Conservation (phyloP, 257 asterid genomes). For the Nicotiana obtusifolia region DNA sequence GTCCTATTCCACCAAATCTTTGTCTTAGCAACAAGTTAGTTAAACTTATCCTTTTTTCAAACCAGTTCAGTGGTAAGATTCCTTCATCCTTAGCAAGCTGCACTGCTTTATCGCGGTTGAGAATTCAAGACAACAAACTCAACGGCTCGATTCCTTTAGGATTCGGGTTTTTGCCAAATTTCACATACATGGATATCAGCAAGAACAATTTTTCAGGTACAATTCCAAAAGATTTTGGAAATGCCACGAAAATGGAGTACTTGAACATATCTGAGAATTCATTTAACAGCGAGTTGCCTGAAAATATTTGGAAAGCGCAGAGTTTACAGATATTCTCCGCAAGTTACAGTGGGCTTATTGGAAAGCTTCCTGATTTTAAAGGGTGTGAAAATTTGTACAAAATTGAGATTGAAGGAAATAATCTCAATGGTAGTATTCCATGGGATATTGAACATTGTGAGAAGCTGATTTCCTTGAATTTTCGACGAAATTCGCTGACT, state of each 20-base stretch:
- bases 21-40: conserved; percentile 49
- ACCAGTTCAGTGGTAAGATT: conserved; percentile 53
- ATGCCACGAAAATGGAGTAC: conserved; percentile 45
- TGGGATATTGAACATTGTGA: conserved; percentile 82
- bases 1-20: conserved; percentile 68
- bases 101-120: conserved; percentile 42
- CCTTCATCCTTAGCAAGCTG: conserved; percentile 66
- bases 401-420: conserved; percentile 65
- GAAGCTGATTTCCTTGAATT: conserved; percentile 52
- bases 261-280: conserved; percentile 56
- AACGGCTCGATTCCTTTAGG: conserved; percentile 78
- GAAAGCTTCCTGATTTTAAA: conserved; percentile 62
- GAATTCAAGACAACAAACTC: conserved; percentile 63
- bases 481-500: conserved; percentile 50
- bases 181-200: conserved; percentile 69
- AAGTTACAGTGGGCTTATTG: conserved; percentile 34
- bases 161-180: conserved; percentile 60
- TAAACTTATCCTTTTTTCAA: conserved; percentile 64
- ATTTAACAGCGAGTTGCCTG: conserved; percentile 46
- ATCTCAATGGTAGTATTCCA: conserved; percentile 66
- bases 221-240: conserved; percentile 65
- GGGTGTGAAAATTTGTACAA: conserved; percentile 56
- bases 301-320: conserved; percentile 61
- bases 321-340: conserved; percentile 60
- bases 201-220: conserved; percentile 52